Conservation (phyloP, 208 protist species). For the Spongospora subterranea region DNA sequence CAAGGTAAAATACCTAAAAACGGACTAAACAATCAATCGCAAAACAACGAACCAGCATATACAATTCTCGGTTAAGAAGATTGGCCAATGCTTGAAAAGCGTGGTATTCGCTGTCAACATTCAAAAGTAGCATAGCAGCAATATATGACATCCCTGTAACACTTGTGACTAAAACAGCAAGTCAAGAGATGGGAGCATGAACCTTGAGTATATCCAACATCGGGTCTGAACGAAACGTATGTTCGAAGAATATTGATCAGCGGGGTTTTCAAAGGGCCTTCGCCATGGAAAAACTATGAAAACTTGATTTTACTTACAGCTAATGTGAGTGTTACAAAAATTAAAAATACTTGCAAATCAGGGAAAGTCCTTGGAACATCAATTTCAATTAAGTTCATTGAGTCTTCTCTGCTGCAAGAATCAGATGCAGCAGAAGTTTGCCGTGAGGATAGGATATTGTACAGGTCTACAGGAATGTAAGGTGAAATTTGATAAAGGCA, state of each 20-base stretch:
- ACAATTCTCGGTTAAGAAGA: constrained; percentile 62
- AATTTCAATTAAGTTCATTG: constrained; percentile 60
- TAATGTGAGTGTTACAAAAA: not conserved
- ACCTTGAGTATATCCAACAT: constrained; percentile 71
- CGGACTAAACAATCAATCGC: too few species aligned
- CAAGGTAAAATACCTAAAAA: constrained; percentile 56
- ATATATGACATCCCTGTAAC: constrained; percentile 71
- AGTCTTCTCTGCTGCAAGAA: constrained; percentile 18
- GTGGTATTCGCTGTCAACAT: constrained; percentile 66
- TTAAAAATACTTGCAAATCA: constrained; percentile 26
- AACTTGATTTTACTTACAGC: not conserved
- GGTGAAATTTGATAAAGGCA: not conserved
- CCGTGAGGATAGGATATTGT: constrained; percentile 1
- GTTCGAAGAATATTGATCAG: constrained; percentile 67
- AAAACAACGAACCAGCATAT: too few species aligned
- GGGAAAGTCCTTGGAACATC: constrained; percentile 69
- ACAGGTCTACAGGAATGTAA: not conserved
- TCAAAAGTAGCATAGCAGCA: constrained; percentile 68
- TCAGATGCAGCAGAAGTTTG: not conserved
- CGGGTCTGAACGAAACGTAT: constrained; percentile 70
- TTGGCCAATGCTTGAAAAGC: constrained; percentile 69
- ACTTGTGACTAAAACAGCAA: not conserved
- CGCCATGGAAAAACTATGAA: constrained; percentile 63
- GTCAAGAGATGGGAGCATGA: not conserved
- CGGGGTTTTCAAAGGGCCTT: constrained; percentile 47